phyloP scores from a whole-genome alignment of 768 basidiomycete genomes.

The Sutorius australiensis region DNA sequence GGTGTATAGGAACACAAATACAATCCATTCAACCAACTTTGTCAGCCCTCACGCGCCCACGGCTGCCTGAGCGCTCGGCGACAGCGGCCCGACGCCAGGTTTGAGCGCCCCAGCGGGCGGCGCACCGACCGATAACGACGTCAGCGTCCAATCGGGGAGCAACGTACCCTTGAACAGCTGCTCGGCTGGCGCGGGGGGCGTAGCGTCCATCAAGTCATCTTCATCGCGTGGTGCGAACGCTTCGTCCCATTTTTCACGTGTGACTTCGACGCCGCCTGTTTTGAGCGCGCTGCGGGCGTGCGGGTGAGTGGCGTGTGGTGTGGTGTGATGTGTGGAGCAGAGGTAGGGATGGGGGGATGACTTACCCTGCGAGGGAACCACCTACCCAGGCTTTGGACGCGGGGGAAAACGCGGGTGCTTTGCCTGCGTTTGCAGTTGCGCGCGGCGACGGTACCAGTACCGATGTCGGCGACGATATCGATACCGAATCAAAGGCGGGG shows the following conservation, averaged over 20 bases:
- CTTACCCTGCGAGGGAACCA: conserved; percentile 87
- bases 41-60: conserved; percentile 32
- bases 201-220: conserved; percentile 33
- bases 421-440: conserved; percentile 64
- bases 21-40: not conserved
- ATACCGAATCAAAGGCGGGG: no score
- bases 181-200: conserved; percentile 17
- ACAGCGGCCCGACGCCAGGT: conserved; percentile 1
- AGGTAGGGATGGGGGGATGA: no score
- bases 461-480: no score
- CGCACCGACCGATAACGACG: conserved; percentile 59
- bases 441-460: conserved; percentile 44
- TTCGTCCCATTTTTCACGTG: conserved; percentile 86
- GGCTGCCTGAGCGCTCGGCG: conserved; percentile 18
- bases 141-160: conserved; percentile 81
- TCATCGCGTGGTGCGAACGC: conserved; percentile 42
- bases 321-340: no score
- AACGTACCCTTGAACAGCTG: conserved; percentile 43
- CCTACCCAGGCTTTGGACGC: conserved; percentile 88
- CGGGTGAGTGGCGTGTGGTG: conserved; percentile 1
- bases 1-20: conserved; percentile 6
- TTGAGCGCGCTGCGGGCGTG: conserved; percentile 62
- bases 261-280: conserved; percentile 77
- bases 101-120: conserved; percentile 43
- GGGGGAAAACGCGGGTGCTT: conserved; percentile 84